Conservation (phyloP, 2,329 filamentous ascomycete genomes). For the Diaporthe sp. region DNA sequence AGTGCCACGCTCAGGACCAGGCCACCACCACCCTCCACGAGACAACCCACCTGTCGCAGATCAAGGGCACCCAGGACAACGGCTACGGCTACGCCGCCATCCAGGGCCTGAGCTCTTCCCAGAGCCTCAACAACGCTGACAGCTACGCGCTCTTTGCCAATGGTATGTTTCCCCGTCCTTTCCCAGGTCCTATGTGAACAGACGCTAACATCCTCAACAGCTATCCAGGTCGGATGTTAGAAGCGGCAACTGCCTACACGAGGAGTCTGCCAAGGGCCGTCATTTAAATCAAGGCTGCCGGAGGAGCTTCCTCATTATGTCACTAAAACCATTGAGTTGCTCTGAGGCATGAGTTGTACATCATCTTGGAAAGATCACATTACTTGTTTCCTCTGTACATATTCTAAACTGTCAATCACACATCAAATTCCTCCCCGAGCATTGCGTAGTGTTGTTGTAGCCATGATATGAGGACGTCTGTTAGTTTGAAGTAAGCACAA, state of each 20-base stretch:
- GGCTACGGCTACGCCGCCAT: slow-evolving; percentile 70
- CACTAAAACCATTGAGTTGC: not conserved
- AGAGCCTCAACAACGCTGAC: slow-evolving; percentile 76
- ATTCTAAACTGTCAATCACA: not conserved
- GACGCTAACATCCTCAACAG: not conserved
- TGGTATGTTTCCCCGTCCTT: not conserved
- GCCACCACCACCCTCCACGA: slow-evolving; percentile 77
- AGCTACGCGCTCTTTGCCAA: slow-evolving; percentile 61
- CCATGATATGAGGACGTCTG: not conserved
- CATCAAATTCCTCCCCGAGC: not conserved
- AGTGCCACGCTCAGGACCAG: slow-evolving; percentile 76
- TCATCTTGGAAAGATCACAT: not conserved
- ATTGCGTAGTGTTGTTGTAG: too few relatives aligned
- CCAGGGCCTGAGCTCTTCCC: slow-evolving; percentile 57
- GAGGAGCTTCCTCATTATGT: not conserved
- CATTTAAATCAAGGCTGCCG: not conserved
- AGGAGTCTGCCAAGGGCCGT: too few relatives aligned
- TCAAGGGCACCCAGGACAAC: slow-evolving; percentile 71
- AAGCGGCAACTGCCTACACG: not conserved
- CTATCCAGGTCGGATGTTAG: slow-evolving; percentile 26
- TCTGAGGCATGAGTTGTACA: not conserved
- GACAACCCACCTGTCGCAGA: slow-evolving; percentile 71
- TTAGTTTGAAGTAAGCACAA: not conserved
- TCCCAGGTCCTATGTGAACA: not conserved
- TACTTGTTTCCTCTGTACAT: not conserved